phyloP scores from a whole-genome alignment of 768 basidiomycete species.

The Leccinum disarticulatum region DNA sequence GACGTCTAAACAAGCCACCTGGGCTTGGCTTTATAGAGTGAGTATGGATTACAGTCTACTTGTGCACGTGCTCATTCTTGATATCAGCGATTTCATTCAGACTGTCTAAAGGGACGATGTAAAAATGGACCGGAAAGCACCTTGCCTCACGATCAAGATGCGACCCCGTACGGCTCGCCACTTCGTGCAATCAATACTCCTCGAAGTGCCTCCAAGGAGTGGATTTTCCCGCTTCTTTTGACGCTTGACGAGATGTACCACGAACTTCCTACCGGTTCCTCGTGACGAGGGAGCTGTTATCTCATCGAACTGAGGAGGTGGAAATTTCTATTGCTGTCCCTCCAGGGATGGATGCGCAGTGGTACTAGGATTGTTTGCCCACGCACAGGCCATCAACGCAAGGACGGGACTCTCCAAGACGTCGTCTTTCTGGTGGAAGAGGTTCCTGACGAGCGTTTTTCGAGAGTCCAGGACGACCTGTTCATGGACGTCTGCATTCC shows the following conservation, averaged over 20 bases:
- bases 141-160: constrained; percentile 15
- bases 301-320: constrained; percentile 50
- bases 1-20: constrained; percentile 20
- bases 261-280: constrained; percentile 55
- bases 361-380: constrained; percentile 62
- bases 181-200: constrained; percentile 41
- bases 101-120: constrained; percentile 23
- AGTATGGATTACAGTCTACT: constrained; percentile 8
- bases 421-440: constrained; percentile 67
- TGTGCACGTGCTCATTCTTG: constrained; percentile 8
- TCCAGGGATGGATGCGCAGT: constrained; percentile 54
- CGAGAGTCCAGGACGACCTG: constrained; percentile 56
- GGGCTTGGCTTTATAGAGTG: constrained; percentile 31
- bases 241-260: constrained; percentile 61
- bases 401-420: constrained; percentile 57
- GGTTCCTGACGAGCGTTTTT: constrained; percentile 55
- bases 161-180: constrained; percentile 36
- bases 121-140: constrained; percentile 5
- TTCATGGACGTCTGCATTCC: constrained; percentile 54
- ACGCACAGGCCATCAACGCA: constrained; percentile 65
- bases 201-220: constrained; percentile 50
- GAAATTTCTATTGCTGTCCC: constrained; percentile 61
- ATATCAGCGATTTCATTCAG: constrained; percentile 30
- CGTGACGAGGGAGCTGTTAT: constrained; percentile 55
- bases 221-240: constrained; percentile 64